phyloP scores from a whole-genome alignment of 176 grass and related monocot genomes.

The Oryza nivara region DNA sequence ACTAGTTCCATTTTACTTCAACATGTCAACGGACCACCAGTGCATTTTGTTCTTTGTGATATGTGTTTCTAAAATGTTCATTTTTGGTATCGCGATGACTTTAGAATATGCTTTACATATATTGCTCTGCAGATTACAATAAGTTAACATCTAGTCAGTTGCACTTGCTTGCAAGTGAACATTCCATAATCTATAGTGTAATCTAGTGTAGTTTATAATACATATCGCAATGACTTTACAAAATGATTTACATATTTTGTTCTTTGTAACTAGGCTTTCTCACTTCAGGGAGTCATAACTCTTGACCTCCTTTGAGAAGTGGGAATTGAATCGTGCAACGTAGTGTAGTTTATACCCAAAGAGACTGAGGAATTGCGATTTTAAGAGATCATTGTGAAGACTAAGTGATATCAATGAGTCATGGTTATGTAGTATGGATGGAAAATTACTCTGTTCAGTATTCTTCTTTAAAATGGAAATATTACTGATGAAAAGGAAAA shows the following conservation, averaged over 20 bases:
- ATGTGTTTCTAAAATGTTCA: background rate
- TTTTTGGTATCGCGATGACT: background rate
- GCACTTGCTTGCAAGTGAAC: background rate
- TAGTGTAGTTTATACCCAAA: background rate
- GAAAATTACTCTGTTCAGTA: conserved; percentile 19
- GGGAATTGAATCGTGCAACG: background rate
- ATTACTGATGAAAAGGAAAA: conserved; percentile 18
- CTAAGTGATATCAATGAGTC: background rate
- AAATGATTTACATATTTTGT: too few species aligned
- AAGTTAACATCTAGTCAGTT: background rate
- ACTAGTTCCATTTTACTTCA: conserved; percentile 21
- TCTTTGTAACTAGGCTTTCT: background rate
- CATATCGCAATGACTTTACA: too few species aligned
- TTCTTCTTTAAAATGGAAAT: conserved; percentile 28
- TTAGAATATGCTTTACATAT: background rate
- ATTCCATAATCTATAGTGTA: background rate
- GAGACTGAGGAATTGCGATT: background rate
- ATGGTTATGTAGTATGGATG: background rate
- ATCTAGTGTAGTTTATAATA: too few species aligned
- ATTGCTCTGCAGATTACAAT: background rate
- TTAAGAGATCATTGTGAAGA: background rate
- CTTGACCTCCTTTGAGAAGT: background rate
- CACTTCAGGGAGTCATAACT: background rate
- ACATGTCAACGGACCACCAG: background rate
- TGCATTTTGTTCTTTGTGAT: conserved; percentile 2